Base-by-base conservation (phyloP, 2,329 filamentous ascomycete species). In the Penicillium sp. region DNA sequence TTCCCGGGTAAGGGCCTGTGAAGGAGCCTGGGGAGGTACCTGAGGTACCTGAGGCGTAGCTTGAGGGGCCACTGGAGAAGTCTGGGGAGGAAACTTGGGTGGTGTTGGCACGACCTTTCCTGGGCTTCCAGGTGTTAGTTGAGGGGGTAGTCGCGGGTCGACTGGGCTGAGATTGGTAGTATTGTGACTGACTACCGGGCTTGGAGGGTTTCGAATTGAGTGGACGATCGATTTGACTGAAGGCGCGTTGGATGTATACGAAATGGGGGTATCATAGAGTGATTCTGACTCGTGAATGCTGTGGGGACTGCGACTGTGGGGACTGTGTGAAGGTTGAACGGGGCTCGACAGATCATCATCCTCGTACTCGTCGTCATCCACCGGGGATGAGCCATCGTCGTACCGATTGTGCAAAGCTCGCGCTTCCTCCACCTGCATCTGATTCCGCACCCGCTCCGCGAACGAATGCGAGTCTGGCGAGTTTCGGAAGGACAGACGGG, bases 351-450 rank as follows among this genome's bases (percentile, higher is more conserved):
- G 27, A n/a, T 48, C 29, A 27, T 51, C 46, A 27, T 54, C 51
- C 52, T 59, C 53, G 27, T 59, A 47, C 22, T 61, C 59, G 29
- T 60, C 51, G 26, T 67, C 60, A 24, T 65, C 64, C 3, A 57
- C 57, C 22, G 70, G 71, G 5, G 71, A 71, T 26, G 60, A 49
- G n/a, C 65, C 68, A 37, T 75, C 71, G 16, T 70, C 71, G 49
- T 68, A 65, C 37, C 72, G 77, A 48, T 79, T 73, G 48, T 83
- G 80, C 52, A 84, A 68, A 10, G 79, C 80, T 54, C 71, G 72
- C 6, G 78, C 81, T 70, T 84, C 81, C 57, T 84, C 81, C 9
- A 75, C 74, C 55, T 80, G 74, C 81, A 84, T 83, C 63, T 75
- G 78, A 27, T 79, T 79, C 54, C 79, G 81, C 9, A 81, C 67